Evolutionary conservation across 2,329 filamentous ascomycete species (phyloP), one percentile per base, ranked within the genome.

Genomic region (Aspergillus hiratsukae): DNA sequence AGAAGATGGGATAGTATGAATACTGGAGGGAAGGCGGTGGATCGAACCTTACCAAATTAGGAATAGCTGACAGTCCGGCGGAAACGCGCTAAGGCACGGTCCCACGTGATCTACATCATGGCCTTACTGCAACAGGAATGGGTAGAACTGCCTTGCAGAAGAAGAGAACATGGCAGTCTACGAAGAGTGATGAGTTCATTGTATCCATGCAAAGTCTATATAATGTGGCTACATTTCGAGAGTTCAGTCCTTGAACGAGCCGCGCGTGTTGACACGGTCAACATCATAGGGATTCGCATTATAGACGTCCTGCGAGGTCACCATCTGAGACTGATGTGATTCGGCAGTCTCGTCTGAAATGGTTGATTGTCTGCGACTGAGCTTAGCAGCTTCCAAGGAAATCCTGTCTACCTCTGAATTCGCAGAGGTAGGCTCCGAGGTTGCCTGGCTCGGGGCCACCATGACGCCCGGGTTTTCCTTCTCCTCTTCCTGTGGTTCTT

Each of bases 101-200:
- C 23, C 49, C 61, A 64, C 54, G 60, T 64, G 60, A 58, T 48
- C 52, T 35, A 40, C 49, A 69, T 61, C 63, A 58, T 57, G 58
- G 63, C 53, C 70, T 59, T 58, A 57, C 66, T 27, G 64, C 66
- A 54, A 67, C 59, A 28, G 61, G 63, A 46, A 58, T 60, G 31
- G 59, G 14, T 35, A 69, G 46, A 49, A 57, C 58, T 61, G 53
- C 55, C 51, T 51, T 63, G 43, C 31, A 58, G 61, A 40, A 17
- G 8, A 45, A 23, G 17, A 29, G 37, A 35, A 5, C 19, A 21
- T 46, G 6, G 1, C 40, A 3, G 27, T 51, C 31, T 17, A 17
- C 17, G 31, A 17, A 37, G 31, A 17, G 14, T 23, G 41, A 45
- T 23, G 19, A 23, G 9, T 23, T 45, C 17, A 21, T 23, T 23